phyloP scores from a whole-genome alignment of 495 filamentous ascomycete species.

The Pyrenula aspistea region DNA sequence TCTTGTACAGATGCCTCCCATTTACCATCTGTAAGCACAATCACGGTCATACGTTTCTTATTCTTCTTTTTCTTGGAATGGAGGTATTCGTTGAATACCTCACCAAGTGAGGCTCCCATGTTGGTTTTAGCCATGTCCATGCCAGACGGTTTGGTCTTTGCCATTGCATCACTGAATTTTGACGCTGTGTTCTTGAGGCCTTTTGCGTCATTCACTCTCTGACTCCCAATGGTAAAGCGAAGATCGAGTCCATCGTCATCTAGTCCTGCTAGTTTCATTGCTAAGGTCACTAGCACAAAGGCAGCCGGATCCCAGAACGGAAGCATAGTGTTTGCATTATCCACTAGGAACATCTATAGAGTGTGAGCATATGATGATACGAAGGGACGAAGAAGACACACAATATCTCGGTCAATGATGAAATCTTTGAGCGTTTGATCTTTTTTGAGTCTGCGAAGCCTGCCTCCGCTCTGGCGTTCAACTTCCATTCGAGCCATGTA shows the following conservation, averaged over 20 bases:
- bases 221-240: slow-evolving; percentile 3
- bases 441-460: background rate
- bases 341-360: slow-evolving; percentile 14
- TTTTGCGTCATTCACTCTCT: slow-evolving; percentile 3
- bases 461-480: background rate
- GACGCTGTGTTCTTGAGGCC: too few relatives aligned
- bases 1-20: slow-evolving; percentile 4
- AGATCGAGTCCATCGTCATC: slow-evolving; percentile 8
- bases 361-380: background rate
- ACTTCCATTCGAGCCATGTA: slow-evolving; percentile 5
- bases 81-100: slow-evolving; percentile 6
- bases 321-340: slow-evolving; percentile 15
- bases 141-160: slow-evolving; percentile 1
- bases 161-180: slow-evolving; percentile 5
- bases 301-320: slow-evolving; percentile 4
- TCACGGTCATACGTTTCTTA: slow-evolving; percentile 1
- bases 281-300: slow-evolving; percentile 3
- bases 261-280: slow-evolving; percentile 3
- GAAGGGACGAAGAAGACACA: background rate
- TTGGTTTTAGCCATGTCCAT: background rate
- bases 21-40: slow-evolving; percentile 8
- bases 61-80: background rate
- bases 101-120: slow-evolving; percentile 2
- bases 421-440: slow-evolving; percentile 2
- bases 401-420: slow-evolving; percentile 7